Conservation (phyloP, 305 asterid genomes). For the Solanum hybrid region DNA sequence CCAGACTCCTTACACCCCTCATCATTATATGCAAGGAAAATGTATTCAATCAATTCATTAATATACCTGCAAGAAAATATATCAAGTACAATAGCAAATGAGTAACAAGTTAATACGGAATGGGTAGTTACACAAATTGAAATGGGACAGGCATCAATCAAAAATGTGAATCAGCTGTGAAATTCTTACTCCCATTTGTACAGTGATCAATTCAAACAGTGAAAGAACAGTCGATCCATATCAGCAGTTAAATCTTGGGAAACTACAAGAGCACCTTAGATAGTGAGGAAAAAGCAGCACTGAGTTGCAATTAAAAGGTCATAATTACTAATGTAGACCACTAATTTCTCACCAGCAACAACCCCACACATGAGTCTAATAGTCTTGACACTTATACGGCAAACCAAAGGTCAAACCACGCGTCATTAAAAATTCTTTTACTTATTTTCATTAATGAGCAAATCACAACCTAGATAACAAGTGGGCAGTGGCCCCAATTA, state of each 20-base stretch:
- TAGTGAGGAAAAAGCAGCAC: background rate
- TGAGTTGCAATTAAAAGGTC: background rate
- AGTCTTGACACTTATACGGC: background rate
- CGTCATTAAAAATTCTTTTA: background rate
- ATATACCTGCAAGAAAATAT: slow-evolving; percentile 51
- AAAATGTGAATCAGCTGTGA: background rate
- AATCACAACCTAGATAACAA: background rate
- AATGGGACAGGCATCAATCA: background rate
- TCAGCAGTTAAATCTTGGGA: background rate
- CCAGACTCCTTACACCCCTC: slow-evolving; percentile 39
- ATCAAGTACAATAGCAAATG: background rate
- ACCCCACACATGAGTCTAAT: background rate
- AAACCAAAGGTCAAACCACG: background rate
- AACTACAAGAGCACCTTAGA: background rate
- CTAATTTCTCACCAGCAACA: background rate
- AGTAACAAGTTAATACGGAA: background rate
- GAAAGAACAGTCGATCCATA: background rate
- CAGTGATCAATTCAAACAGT: background rate
- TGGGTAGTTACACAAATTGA: background rate
- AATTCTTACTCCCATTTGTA: background rate
- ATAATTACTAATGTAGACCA: background rate
- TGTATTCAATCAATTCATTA: slow-evolving; percentile 81
- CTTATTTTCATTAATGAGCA: background rate
- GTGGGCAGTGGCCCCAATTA: background rate
- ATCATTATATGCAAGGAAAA: slow-evolving; percentile 50